Conservation (phyloP, 495 filamentous ascomycete species). For the Aspergillus nanangensis region DNA sequence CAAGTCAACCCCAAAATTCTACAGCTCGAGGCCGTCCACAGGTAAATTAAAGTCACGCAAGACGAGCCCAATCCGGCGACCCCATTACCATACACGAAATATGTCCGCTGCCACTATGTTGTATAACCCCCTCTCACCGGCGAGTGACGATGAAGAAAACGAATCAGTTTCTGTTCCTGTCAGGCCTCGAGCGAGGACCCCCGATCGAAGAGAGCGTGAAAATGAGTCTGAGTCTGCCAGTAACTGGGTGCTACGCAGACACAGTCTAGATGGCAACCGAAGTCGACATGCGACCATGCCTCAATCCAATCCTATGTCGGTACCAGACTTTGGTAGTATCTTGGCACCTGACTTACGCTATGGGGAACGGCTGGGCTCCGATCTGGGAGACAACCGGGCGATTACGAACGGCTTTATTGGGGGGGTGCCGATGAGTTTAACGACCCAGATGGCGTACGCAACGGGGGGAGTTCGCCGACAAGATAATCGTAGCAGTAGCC, state of each 20-base stretch:
- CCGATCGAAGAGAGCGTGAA: conserved; percentile 14
- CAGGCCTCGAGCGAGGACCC: conserved; percentile 17
- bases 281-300: conserved; percentile 48
- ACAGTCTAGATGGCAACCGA: conserved; percentile 14
- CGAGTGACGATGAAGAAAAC: conserved; percentile 45
- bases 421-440: conserved; percentile 68
- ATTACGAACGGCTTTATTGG: conserved; percentile 48
- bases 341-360: conserved; percentile 30
- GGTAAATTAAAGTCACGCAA: conserved; percentile 34
- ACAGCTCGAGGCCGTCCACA: conserved; percentile 43
- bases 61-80: conserved; percentile 33
- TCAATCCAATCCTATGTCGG: conserved; percentile 46
- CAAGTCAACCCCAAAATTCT: conserved; percentile 36
- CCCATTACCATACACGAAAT: conserved; percentile 47
- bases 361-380: conserved; percentile 53
- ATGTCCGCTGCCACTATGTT: conserved; percentile 75
- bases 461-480: conserved; percentile 41
- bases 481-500: conserved; percentile 40
- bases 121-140: conserved; percentile 45
- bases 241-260: conserved; percentile 25
- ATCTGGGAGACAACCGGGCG: conserved; percentile 65
- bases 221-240: conserved; percentile 21
- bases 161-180: conserved; percentile 28
- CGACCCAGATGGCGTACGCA: conserved; percentile 72
- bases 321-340: conserved; percentile 45